Evolutionary conservation across 169 alveolate genomes (phyloP), one percentile per base, ranked within the genome.

Genomic region (Plasmodium gonderi): DNA sequence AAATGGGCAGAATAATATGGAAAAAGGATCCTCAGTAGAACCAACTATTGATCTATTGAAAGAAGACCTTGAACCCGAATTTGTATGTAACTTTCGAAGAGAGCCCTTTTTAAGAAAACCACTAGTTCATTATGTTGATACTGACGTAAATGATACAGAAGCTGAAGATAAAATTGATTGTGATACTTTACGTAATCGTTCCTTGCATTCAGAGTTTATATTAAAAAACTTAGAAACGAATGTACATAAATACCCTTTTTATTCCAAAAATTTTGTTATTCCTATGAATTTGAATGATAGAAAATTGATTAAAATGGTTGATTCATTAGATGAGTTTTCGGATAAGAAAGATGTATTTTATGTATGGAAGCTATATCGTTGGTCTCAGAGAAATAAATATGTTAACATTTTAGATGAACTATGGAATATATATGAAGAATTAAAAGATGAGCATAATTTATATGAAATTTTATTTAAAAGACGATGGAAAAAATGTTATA

Each of bases 331-430:
- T 67, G 40, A 67, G 12, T 14, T 6, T 23, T 17, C 78, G 14
- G 17, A 2, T 6, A 67, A 26, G 78, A 11, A 67, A 67, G 78
- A 67, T 67, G 31, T 67, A 67, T 67, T 26, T 67, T 26, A 14
- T 67, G 40, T 67, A 6, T 67, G 78, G 78, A 67, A 67, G 40
- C n/a, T 67, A 67, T 67, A 6, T 31, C 40, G 78, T 67, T 67
- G 78, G 78, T 3, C 5, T 23, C 9, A 26, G 78, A 67, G 78
- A 67, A 67, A 67, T 67, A 67, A 67, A n/a, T 67, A 67, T 67
- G 42, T 67, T 67, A 6, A 17, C 3, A 5, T 67, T 8, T 67
- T 67, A 67, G 78, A 67, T 67, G 33, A 67, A 20, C 42, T 67
- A 67, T 17, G 31, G 78, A 67, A 5, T 67, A 3, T 17, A 67